Base-by-base conservation (phyloP, 768 basidiomycete genomes). In the Trametes cinnabarina region DNA sequence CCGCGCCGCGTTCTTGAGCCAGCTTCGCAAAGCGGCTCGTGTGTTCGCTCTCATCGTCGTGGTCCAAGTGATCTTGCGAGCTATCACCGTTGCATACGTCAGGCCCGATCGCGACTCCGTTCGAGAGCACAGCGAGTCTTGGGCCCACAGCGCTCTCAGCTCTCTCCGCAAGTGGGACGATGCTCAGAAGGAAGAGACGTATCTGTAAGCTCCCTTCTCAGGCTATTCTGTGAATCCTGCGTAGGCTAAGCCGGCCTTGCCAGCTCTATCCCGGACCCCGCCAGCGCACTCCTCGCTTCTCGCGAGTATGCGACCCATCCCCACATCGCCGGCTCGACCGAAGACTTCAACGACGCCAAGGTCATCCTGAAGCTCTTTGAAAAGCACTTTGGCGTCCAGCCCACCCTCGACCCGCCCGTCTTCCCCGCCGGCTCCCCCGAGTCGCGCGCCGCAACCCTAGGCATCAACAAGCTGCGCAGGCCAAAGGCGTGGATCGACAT, bases 401-500 rank as follows among this genome's bases (percentile, higher is more conserved):
- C 80, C 60, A 65, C 76, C 19, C 69, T 81, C 12, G 60, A 68
- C 4, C 66, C 74, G 19, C 85, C 88, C 19, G 77, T 93, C 51
- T 93, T 80, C 66, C 73, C 83, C n/a, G 90, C 91, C 17, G 92
- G 93, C 5, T 80, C 88, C 22, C 66, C 72, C 4, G 76, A 78
- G 46, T 90, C 89, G 22, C 85, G 85, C 44, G 75, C 80, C 43
- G 83, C 89, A 8, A 92, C 89, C 0, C 75, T 88, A 12, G 69
- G 70, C 20, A 73, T 84, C 28, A 65, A 71, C 6, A 76, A 75
- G 11, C 74, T 80, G 35, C 72, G 64, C 32, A 71, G 70, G 32
- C 87, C 88, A 4, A 79, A 73, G 0, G 90, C 87, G 51, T 94
- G 92, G 92, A 84, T 93, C 55, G 90, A 93, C 63, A 79, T 82